Base-by-base conservation (phyloP, 352 stramenopile genomes). In the Phytophthora nicotianae region DNA sequence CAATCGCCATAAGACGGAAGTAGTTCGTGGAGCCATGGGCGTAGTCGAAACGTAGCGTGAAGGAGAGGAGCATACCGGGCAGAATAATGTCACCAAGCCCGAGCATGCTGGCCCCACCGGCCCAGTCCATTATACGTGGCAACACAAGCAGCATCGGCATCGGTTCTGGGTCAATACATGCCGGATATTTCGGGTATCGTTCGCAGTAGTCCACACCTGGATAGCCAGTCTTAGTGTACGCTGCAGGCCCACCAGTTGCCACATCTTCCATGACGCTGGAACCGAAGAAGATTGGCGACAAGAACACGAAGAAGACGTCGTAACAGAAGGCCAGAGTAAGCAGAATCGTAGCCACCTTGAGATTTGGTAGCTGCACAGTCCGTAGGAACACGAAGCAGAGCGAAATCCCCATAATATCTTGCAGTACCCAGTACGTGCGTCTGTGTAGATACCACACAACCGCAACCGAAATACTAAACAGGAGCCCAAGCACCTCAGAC, bases 291-390 rank as follows among this genome's bases (percentile, higher is more conserved):
- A 87, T 73, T 2, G 95, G 94, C 27, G 90, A 97, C 17, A 98
- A 52, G 75, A 98, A 98, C 32, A 98, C 94, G 71, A 98, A 98
- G 67, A 98, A 98, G 41, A 98, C 94, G 67, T 98, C 95, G 72
- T 98, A 98, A 51, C 88, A 86, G 65, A 98, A 98, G 1, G 93
- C 93, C 27, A 98, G 74, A 13, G 85, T 81, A 29, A 98, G 79
- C 27, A 98, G 50, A 8, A 98, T 72, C 0, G 89, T 83, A 21
- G 89, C 93, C 2, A 98, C 92, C 61, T 91, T 90, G 50, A 98
- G 88, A 33, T 78, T 95, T 29, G 96, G 95, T 8, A 98, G 49
- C 63, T 97, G 91, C 29, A 98, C 91, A 0, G 90, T 89, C 17
- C 76, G 74, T 24, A 98, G 57, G 62, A 98, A 98, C 4, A 96